Percentiles rank a stretch among this genome's conserved stretches.
Evolutionary conservation across 2,329 filamentous ascomycete genomes (phyloP).

Genomic region (Sclerotinia glacialis): DNA sequence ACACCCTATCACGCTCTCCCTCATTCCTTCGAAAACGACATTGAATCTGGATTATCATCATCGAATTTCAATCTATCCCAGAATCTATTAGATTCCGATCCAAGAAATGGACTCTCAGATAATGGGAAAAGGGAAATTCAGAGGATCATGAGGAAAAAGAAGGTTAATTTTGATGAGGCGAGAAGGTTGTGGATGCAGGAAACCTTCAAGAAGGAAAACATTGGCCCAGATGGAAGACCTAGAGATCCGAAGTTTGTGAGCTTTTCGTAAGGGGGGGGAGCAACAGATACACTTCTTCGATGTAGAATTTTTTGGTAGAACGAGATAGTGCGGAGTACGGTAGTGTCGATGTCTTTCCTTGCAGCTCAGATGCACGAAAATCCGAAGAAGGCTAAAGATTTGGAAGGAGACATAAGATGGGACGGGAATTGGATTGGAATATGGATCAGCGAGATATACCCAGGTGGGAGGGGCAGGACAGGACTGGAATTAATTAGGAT

Average conservation of each 20-base stretch:
- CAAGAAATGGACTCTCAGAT: conserved; percentile 76
- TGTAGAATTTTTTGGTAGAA: neutral
- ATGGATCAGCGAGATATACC: conserved; percentile 2
- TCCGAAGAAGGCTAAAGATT: no score
- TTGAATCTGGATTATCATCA: conserved; percentile 82
- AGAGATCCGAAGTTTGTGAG: conserved; percentile 94
- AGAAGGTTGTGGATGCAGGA: conserved; percentile 82
- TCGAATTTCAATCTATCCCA: conserved; percentile 76
- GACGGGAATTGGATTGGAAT: neutral
- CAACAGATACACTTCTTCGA: neutral
- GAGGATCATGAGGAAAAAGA: conserved; percentile 82
- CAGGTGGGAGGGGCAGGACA: neutral
- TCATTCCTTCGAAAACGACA: conserved; percentile 74
- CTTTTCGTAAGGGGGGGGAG: conserved; percentile 50
- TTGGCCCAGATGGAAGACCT: conserved; percentile 82
- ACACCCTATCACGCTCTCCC: conserved; percentile 77
- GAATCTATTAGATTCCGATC: conserved; percentile 79
- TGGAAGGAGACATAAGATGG: neutral
- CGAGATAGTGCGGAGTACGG: neutral
- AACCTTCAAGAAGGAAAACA: conserved; percentile 81
- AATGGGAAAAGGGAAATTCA: conserved; percentile 77
- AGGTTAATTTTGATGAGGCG: conserved; percentile 87
- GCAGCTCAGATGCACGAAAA: neutral
- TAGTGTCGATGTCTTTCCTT: neutral
- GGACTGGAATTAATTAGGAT: neutral